Conservation (phyloP, 2,329 filamentous ascomycete species). For the Xylaria sp. region DNA sequence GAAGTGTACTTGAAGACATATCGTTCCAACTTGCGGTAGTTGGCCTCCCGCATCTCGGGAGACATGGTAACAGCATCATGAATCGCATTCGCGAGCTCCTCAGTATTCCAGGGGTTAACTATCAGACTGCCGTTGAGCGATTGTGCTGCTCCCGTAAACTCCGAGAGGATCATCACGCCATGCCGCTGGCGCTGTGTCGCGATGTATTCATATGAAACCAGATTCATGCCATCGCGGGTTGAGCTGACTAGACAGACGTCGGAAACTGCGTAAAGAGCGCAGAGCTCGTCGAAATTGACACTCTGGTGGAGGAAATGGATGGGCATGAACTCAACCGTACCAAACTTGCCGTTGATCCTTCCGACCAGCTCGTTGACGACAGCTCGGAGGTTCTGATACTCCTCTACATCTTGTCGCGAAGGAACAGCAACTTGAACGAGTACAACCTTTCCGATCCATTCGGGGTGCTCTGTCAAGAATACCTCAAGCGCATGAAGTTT, state of each 20-base stretch:
- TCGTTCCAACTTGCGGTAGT: constrained; percentile 91
- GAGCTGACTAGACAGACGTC: constrained; percentile 94
- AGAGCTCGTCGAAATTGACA: constrained; percentile 92
- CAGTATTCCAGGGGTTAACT: constrained; percentile 98
- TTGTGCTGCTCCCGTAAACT: constrained; percentile 96
- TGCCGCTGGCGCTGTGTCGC: constrained; percentile 90
- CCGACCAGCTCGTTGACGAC: constrained; percentile 97
- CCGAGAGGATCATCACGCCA: constrained; percentile 92
- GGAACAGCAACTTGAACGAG: constrained; percentile 96
- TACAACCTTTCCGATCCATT: constrained; percentile 98
- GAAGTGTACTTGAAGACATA: constrained; percentile 99
- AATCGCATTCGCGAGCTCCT: constrained; percentile 91
- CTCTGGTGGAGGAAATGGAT: constrained; percentile 99
- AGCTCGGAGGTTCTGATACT: constrained; percentile 95
- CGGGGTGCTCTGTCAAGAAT: constrained; percentile 94
- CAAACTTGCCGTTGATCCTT: constrained; percentile 95
- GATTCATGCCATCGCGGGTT: constrained; percentile 98
- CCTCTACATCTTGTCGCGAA: constrained; percentile 93
- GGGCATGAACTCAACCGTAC: constrained; percentile 97
- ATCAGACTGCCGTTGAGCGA: constrained; percentile 92
- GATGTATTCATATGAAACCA: constrained; percentile 98
- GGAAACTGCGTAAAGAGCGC: constrained; percentile 90
- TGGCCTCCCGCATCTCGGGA: constrained; percentile 83
- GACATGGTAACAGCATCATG: constrained; percentile 98
- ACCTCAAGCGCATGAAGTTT: constrained; percentile 97